These are phyloP conservation scores for Actinomucor elegans DNA, from an alignment of 371 early-diverging fungal species.

Conservation along the genomic window DNA sequence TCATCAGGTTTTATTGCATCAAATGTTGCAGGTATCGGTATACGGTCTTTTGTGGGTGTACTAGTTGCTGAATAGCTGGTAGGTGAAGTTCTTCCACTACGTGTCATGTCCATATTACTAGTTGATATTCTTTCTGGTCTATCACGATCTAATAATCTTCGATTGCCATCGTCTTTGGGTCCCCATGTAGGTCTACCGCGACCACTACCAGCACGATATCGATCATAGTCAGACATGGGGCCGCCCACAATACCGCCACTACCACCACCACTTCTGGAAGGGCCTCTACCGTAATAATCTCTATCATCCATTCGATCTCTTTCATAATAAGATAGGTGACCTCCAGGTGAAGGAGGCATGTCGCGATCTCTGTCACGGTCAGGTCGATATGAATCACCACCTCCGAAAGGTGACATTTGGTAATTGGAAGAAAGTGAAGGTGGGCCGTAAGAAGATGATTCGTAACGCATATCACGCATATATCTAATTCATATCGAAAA, in stretches of 20 bases:
- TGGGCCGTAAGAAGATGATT: slow-evolving; percentile 42
- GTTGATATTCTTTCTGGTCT: slow-evolving; percentile 26
- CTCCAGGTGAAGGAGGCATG: slow-evolving; percentile 37
- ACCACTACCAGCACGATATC: slow-evolving; percentile 26
- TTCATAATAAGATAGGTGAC: slow-evolving; percentile 37
- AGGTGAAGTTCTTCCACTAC: slow-evolving; percentile 13
- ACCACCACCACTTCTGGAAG: background rate
- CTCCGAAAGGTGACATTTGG: slow-evolving; percentile 41
- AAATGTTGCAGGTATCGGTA: too few relatives aligned
- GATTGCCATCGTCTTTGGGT: slow-evolving; percentile 13
- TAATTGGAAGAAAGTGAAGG: slow-evolving; percentile 22
- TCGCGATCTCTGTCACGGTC: slow-evolving; percentile 46
- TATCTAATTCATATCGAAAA: too few relatives aligned
- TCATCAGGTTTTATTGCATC: too few relatives aligned
- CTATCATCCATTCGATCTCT: slow-evolving; percentile 44
- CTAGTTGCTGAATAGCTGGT: background rate
- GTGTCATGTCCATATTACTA: slow-evolving; percentile 5
- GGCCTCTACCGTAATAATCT: slow-evolving; percentile 34
- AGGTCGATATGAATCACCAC: slow-evolving; percentile 49
- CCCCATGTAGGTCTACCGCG: slow-evolving; percentile 6
- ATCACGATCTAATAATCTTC: slow-evolving; percentile 32
- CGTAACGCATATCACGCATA: slow-evolving; percentile 38
- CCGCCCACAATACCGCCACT: background rate
- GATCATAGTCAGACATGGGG: slow-evolving; percentile 33
- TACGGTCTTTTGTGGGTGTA: too few relatives aligned